Evolutionary conservation across 2,329 filamentous ascomycete genomes (phyloP), one percentile per base, ranked within the genome.

Genomic region (Coniochaeta prunicola): DNA sequence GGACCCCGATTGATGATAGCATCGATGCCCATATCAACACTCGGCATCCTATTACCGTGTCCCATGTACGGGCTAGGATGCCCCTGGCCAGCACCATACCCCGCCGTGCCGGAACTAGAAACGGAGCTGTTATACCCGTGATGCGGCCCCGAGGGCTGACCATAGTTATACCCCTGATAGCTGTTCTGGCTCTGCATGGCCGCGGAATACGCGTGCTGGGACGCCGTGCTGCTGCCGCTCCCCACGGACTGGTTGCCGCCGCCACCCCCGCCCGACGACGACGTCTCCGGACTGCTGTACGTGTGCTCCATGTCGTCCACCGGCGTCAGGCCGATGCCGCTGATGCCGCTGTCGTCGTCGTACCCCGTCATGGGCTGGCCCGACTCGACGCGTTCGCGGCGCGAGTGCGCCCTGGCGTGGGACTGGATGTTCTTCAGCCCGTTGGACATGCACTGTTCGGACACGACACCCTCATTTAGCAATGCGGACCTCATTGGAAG

Each of bases 381-480:
- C 33, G 73, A 74, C 73, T 81, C 81, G 65, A 83, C 74, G 61
- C 83, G 83, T 75, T 86, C 86, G 67, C 86, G 86, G 64, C 86
- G 84, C 60, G 83, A 79, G 59, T 82, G 84, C 59, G 86, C 82
- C 62, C 89, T 84, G 63, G 86, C 81, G 57, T 85, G 83, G 65
- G 86, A 85, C 70, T 88, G 86, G 59, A 94, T 81, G 72, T 90
- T 92, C 76, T 92, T 93, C 66, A 93, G 77, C 36, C 91, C 90
- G 68, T 89, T 89, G 70, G 89, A 86, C 86, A 94, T 90, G 74
- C 89, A 91, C 90, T 93, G 64, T 30, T 5, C 36, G 36, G 53
- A 19, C 19, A 48, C 53, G 12, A 65, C 7, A 54, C 63, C 62
- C 60, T 61, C 8, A 60, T 40, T 48, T 57, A 59, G 45, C 26